These are phyloP conservation scores for Axilococcus clingmanii DNA, from an alignment of 139 green algal species.

Conservation along the genomic window DNA sequence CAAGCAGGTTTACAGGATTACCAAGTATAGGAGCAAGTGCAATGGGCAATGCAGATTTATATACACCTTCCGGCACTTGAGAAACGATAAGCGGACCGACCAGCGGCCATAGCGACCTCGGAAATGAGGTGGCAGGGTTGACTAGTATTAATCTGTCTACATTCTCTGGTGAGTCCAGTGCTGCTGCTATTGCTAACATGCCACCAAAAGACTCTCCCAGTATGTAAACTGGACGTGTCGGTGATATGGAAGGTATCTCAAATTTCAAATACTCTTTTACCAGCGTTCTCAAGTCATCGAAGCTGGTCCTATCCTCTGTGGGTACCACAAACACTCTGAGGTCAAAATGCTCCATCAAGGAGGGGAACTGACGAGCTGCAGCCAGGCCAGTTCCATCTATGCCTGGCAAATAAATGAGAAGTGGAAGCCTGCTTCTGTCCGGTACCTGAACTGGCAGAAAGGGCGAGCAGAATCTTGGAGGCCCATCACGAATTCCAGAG, in stretches of 20 bases:
- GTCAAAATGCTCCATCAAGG: slow-evolving; percentile 56
- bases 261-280: slow-evolving; percentile 13
- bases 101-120: slow-evolving; percentile 50
- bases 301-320: slow-evolving; percentile 51
- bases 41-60: slow-evolving; percentile 63
- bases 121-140: slow-evolving; percentile 83
- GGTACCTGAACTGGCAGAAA: background rate
- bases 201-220: slow-evolving; percentile 83
- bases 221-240: slow-evolving; percentile 70
- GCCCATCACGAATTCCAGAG: background rate
- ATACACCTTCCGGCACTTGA: slow-evolving; percentile 36
- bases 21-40: slow-evolving; percentile 63
- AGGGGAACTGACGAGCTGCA: slow-evolving; percentile 64
- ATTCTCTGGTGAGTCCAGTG: slow-evolving; percentile 10
- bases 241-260: slow-evolving; percentile 10
- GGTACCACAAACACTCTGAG: slow-evolving; percentile 55
- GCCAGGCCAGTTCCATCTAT: slow-evolving; percentile 72
- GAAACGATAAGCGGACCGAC: slow-evolving; percentile 54
- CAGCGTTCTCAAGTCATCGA: slow-evolving; percentile 44
- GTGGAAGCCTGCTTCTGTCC: slow-evolving; percentile 30
- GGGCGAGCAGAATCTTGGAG: background rate
- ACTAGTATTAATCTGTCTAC: slow-evolving; percentile 27
- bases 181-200: slow-evolving; percentile 63
- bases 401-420: slow-evolving; percentile 71
- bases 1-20: slow-evolving; percentile 67